Percentiles rank a stretch among this genome's conserved stretches.
These are phyloP conservation scores for Tuber umbilicatum DNA, from an alignment of 495 filamentous ascomycete species.

Conservation along the genomic window DNA sequence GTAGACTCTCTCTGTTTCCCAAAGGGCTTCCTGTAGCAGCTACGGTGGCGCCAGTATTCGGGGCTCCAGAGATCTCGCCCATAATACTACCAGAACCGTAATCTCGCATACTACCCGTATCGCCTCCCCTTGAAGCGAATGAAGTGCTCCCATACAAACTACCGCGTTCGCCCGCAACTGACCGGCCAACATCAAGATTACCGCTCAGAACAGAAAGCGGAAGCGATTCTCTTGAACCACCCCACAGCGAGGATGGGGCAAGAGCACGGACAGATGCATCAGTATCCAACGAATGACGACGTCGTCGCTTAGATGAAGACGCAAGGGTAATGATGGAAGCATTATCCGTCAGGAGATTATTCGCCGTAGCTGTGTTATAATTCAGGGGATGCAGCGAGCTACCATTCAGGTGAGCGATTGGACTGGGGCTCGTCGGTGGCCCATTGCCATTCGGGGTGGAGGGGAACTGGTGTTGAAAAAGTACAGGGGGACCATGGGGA, in stretches of 20 bases:
- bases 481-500: conserved; percentile 50
- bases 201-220: conserved; percentile 82
- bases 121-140: conserved; percentile 26
- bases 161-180: conserved; percentile 23
- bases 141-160: conserved; percentile 22
- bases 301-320: conserved; percentile 83
- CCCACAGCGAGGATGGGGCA: conserved; percentile 85
- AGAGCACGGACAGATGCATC: conserved; percentile 91
- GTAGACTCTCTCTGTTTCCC: conserved; percentile 28
- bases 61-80: conserved; percentile 23
- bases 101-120: conserved; percentile 26
- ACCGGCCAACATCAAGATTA: conserved; percentile 51
- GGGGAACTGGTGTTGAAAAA: conserved; percentile 93
- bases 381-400: conserved; percentile 61
- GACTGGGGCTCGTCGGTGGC: conserved; percentile 55
- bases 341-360: conserved; percentile 87
- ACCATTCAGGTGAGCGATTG: conserved; percentile 4
- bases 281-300: conserved; percentile 85
- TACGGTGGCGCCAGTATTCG: conserved; percentile 8
- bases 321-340: conserved; percentile 95
- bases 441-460: conserved; percentile 79
- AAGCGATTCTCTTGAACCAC: conserved; percentile 69
- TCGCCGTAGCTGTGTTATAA: conserved; percentile 82
- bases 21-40: conserved; percentile 14
- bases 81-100: conserved; percentile 22